Conservation (phyloP, 1,284 basidiomycete species). For the Pseudozyma sp. region DNA sequence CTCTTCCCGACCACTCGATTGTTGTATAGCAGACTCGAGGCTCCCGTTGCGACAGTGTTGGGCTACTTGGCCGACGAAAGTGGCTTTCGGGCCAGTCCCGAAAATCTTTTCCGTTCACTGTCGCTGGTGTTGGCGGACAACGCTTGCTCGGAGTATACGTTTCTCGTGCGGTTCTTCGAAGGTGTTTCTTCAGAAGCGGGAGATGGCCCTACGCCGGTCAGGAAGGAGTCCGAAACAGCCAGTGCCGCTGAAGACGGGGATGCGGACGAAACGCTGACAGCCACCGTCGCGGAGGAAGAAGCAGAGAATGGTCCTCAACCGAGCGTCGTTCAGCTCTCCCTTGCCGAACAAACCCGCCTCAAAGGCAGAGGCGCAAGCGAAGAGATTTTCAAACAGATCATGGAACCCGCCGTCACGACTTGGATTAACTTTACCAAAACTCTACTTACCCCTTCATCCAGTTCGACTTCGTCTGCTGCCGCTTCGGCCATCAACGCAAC, state of each 20-base stretch:
- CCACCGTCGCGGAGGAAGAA: constrained; percentile 16
- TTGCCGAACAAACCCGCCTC: constrained; percentile 35
- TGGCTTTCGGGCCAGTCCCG: constrained; percentile 46
- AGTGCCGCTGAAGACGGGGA: constrained; percentile 2
- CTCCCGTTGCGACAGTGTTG: constrained; percentile 49
- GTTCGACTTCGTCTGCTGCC: constrained; percentile 6
- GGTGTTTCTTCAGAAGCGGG: constrained; percentile 6
- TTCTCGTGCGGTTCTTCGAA: constrained; percentile 65
- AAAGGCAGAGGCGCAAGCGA: constrained; percentile 42
- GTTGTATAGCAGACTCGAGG: constrained; percentile 45
- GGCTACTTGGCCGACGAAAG: constrained; percentile 65
- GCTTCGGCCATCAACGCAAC: neutral
- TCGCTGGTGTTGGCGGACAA: constrained; percentile 64
- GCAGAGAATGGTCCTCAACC: constrained; percentile 32
- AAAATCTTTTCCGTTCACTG: constrained; percentile 63
- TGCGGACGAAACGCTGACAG: constrained; percentile 13
- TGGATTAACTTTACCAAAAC: constrained; percentile 48
- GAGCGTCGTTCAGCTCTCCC: constrained; percentile 45
- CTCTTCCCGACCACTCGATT: constrained; percentile 37
- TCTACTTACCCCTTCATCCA: constrained; percentile 26
- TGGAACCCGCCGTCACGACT: constrained; percentile 58
- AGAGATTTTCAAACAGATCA: constrained; percentile 65
- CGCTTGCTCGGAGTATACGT: constrained; percentile 65
- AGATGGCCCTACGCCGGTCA: neutral
- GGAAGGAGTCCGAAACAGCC: neutral